A percentile compares a stretch with the other conserved stretches of the same genome.
Conservation (phyloP, 208 protist species). For the Leishmania martiniquensis region DNA sequence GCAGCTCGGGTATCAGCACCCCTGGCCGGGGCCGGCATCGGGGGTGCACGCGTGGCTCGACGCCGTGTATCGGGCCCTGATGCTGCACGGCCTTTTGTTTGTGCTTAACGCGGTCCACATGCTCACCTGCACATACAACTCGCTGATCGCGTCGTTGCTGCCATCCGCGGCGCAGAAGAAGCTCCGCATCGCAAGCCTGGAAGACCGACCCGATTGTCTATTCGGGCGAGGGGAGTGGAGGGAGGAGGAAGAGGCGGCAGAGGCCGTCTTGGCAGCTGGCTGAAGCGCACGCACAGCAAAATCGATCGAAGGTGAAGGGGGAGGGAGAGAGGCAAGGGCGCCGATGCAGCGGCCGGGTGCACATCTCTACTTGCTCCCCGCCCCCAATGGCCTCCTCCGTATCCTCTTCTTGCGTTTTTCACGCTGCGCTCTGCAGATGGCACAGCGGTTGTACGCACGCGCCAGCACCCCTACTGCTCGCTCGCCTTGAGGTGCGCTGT, state of each 20-base stretch:
- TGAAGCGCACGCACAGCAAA: neutral
- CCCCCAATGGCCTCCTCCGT: neutral
- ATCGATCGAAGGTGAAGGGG: no score
- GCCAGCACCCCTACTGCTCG: no score
- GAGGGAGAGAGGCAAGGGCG: no score
- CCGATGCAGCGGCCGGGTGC: neutral
- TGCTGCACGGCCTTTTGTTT: slow-evolving; percentile 49
- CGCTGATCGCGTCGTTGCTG: slow-evolving; percentile 18
- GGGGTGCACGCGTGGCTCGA: slow-evolving; percentile 8
- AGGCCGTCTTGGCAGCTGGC: neutral
- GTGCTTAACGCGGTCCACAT: slow-evolving; percentile 38
- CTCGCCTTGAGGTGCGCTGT: neutral
- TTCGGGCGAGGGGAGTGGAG: neutral
- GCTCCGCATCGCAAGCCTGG: slow-evolving; percentile 34
- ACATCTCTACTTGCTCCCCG: neutral
- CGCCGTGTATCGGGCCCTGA: slow-evolving; percentile 34
- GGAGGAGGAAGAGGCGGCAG: slow-evolving; percentile 9
- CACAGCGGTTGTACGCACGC: neutral
- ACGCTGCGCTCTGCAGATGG: neutral
- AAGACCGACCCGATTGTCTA: slow-evolving; percentile 39
- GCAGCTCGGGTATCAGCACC: neutral
- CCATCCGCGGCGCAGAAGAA: slow-evolving; percentile 9
- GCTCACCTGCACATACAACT: slow-evolving; percentile 51
- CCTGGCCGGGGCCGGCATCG: neutral
- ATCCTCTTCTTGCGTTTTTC: neutral